These are phyloP conservation scores for Aleurites moluccanus DNA, from an alignment of 441 rosid genomes.

Conservation along the genomic window DNA sequence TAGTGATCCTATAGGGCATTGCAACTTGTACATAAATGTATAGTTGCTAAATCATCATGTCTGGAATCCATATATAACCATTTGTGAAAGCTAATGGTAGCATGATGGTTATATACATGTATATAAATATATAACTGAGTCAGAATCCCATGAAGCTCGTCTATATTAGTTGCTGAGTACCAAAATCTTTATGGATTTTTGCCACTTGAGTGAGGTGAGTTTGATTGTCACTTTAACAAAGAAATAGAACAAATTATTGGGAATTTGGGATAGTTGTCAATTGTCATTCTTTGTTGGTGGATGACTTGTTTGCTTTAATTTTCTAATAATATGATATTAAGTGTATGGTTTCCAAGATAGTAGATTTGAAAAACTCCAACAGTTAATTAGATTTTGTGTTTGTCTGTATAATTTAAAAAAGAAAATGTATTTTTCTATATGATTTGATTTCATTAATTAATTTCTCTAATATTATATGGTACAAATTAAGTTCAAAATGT, in stretches of 20 bases:
- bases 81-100: background rate
- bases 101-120: background rate
- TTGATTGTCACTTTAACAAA: background rate
- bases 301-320: background rate
- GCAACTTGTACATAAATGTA: background rate
- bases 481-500: no score
- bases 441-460: no score
- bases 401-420: no score
- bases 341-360: no score
- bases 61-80: background rate
- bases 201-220: slow-evolving; percentile 17
- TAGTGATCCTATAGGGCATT: background rate
- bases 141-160: slow-evolving; percentile 28
- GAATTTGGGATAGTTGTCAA: no score
- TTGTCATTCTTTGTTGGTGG: background rate
- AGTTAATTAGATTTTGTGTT: no score
- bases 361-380: no score
- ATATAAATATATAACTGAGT: slow-evolving; percentile 16
- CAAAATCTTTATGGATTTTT: slow-evolving; percentile 15
- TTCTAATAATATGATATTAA: background rate
- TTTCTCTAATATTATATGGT: no score
- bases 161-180: background rate
- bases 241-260: background rate
- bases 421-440: no score
- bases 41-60: background rate